Percentiles rank a stretch among this genome's conserved stretches.
Evolutionary conservation across 2,329 filamentous ascomycete species (phyloP).

Genomic region (Ceratocystiopsis minuta): DNA sequence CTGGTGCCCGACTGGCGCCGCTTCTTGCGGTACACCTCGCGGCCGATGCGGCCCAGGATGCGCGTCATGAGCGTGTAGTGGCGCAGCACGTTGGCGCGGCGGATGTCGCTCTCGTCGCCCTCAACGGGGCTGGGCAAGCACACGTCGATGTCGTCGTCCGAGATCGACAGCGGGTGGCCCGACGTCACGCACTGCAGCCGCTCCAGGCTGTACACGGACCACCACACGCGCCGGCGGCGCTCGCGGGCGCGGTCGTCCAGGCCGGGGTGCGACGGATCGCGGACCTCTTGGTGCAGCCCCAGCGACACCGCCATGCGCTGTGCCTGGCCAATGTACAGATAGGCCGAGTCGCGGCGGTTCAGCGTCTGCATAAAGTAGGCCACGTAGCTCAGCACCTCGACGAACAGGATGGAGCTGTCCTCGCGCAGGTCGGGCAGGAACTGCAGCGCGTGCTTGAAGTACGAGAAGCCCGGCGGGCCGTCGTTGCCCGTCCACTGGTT

Average conservation of each 20-base stretch:
- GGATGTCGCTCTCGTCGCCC: background rate
- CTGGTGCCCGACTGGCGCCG: background rate
- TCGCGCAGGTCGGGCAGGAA: slow-evolving; percentile 16
- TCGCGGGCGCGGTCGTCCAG: background rate
- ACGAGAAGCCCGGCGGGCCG: slow-evolving; percentile 1
- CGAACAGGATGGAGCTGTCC: slow-evolving; percentile 30
- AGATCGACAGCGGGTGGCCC: slow-evolving; percentile 1
- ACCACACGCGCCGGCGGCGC: background rate
- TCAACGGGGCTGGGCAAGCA: background rate
- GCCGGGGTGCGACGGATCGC: background rate
- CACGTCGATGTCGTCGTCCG: slow-evolving; percentile 1
- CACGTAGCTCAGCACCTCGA: slow-evolving; percentile 30
- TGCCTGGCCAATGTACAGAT: slow-evolving; percentile 1
- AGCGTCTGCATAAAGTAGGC: slow-evolving; percentile 36
- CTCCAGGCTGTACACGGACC: slow-evolving; percentile 1
- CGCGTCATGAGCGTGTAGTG: slow-evolving; percentile 2
- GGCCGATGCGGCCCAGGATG: slow-evolving; percentile 1
- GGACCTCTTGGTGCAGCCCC: slow-evolving; percentile 2
- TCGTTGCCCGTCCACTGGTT: slow-evolving; percentile 3
- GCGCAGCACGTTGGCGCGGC: background rate
- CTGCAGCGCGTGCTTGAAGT: slow-evolving; percentile 2
- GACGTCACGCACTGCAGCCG: slow-evolving; percentile 1
- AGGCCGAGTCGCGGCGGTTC: slow-evolving; percentile 1
- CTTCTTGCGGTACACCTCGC: slow-evolving; percentile 1
- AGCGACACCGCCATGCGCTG: slow-evolving; percentile 2